These are phyloP conservation scores for Apiospora koreana DNA, from an alignment of 2,329 filamentous ascomycete species.

Conservation along the genomic window DNA sequence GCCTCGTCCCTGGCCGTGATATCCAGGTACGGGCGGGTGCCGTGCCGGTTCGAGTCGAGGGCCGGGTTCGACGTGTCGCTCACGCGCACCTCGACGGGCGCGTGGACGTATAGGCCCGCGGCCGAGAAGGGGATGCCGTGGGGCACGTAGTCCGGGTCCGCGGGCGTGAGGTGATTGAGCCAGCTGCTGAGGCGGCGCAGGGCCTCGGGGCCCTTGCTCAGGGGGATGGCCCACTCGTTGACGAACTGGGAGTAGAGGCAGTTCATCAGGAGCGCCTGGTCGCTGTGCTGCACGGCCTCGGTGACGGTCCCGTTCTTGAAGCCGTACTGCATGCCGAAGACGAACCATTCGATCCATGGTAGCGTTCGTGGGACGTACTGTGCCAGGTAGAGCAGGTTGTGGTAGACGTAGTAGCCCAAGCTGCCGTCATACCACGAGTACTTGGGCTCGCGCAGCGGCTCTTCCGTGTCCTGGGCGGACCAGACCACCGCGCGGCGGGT, in stretches of 20 bases:
- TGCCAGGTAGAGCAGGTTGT: slow-evolving; percentile 81
- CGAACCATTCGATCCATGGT: slow-evolving; percentile 92
- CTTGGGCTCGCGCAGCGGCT: slow-evolving; percentile 59
- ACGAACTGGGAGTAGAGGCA: slow-evolving; percentile 98
- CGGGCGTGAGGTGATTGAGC: slow-evolving; percentile 66
- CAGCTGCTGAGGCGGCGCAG: slow-evolving; percentile 81
- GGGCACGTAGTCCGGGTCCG: slow-evolving; percentile 63
- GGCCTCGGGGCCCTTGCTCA: slow-evolving; percentile 84
- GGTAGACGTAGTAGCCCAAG: slow-evolving; percentile 87
- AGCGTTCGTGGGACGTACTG: slow-evolving; percentile 78
- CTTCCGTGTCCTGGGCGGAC: slow-evolving; percentile 77
- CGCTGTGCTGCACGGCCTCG: slow-evolving; percentile 77
- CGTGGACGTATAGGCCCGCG: slow-evolving; percentile 80
- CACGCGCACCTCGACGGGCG: slow-evolving; percentile 89
- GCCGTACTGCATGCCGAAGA: slow-evolving; percentile 97
- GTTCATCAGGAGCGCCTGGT: slow-evolving; percentile 87
- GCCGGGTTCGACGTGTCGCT: slow-evolving; percentile 62
- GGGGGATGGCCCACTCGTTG: slow-evolving; percentile 94
- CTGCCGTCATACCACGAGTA: slow-evolving; percentile 78
- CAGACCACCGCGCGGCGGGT: slow-evolving; percentile 85
- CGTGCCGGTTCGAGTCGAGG: slow-evolving; percentile 22
- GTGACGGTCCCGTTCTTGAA: slow-evolving; percentile 71
- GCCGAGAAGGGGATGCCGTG: slow-evolving; percentile 79
- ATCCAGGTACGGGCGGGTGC: slow-evolving; percentile 59
- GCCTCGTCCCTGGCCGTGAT: slow-evolving; percentile 68